phyloP scores from a whole-genome alignment of 441 rosid species.

The Adansonia gregorii region DNA sequence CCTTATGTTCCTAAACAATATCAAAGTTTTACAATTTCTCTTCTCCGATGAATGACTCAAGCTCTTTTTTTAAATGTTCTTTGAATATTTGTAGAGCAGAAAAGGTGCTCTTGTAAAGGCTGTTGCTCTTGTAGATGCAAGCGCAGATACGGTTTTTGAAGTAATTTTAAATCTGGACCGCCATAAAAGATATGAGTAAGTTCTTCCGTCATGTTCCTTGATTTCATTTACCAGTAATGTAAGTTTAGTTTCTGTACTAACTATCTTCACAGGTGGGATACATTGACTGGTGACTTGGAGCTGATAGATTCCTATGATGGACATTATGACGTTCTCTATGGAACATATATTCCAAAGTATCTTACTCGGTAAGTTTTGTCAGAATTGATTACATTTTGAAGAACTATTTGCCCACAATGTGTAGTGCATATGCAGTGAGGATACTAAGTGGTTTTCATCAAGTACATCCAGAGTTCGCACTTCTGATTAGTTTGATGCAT shows the following conservation, averaged over 20 bases:
- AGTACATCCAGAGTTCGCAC: background rate
- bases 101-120: conserved; percentile 93
- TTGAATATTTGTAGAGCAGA: conserved; percentile 58
- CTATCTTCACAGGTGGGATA: conserved; percentile 87
- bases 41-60: conserved; percentile 14
- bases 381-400: conserved; percentile 9
- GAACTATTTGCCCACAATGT: conserved; percentile 10
- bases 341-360: conserved; percentile 80
- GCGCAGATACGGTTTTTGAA: conserved; percentile 90
- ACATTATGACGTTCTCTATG: conserved; percentile 85
- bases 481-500: conserved; percentile 11
- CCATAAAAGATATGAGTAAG: conserved; percentile 93
- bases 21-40: conserved; percentile 18
- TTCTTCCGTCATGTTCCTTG: conserved; percentile 28
- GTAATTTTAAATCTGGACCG: conserved; percentile 75
- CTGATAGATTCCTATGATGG: conserved; percentile 88
- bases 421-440: conserved; percentile 9
- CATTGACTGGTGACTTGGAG: conserved; percentile 89
- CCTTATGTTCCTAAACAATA: conserved; percentile 6
- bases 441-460: background rate
- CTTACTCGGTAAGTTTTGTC: conserved; percentile 70
- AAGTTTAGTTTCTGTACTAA: conserved; percentile 34
- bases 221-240: conserved; percentile 24
- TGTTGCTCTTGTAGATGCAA: conserved; percentile 87
- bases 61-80: conserved; percentile 5